phyloP scores from a whole-genome alignment of 2,329 filamentous ascomycete genomes.

The Dissoconium aciculare region DNA sequence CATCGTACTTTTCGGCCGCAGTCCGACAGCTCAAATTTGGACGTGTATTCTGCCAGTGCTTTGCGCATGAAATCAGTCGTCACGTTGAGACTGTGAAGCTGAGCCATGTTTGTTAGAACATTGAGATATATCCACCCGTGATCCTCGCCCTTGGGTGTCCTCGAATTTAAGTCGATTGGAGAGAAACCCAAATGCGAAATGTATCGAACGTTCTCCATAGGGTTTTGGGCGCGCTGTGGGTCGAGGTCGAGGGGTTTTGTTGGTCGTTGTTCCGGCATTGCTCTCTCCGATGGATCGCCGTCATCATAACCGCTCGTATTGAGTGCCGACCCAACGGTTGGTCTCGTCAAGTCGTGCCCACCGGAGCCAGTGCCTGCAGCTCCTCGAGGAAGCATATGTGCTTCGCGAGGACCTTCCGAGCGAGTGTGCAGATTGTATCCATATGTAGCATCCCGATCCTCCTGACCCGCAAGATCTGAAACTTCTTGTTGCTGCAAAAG shows the following conservation, averaged over 20 bases:
- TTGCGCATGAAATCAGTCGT: constrained; percentile 62
- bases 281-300: too few species aligned
- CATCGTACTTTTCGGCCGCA: constrained; percentile 70
- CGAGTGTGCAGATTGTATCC: constrained; percentile 23
- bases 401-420: constrained; percentile 32
- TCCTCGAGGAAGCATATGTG: constrained; percentile 32
- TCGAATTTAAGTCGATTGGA: constrained; percentile 40
- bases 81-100: constrained; percentile 73
- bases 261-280: constrained; percentile 55
- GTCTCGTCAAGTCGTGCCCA: constrained; percentile 11
- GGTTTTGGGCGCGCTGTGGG: constrained; percentile 59
- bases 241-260: constrained; percentile 65
- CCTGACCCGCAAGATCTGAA: constrained; percentile 38
- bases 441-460: constrained; percentile 29
- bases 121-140: constrained; percentile 77
- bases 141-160: constrained; percentile 42
- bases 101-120: constrained; percentile 63
- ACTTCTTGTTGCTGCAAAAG: constrained; percentile 43
- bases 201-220: constrained; percentile 64
- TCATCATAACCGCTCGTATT: too few species aligned
- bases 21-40: constrained; percentile 59
- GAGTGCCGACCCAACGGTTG: too few species aligned
- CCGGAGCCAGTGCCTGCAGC: too few species aligned
- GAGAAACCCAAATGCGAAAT: constrained; percentile 59
- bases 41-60: constrained; percentile 54